Evolutionary conservation across 1,284 basidiomycete species (phyloP).

Genomic region (Cystobasidium pallidum): DNA sequence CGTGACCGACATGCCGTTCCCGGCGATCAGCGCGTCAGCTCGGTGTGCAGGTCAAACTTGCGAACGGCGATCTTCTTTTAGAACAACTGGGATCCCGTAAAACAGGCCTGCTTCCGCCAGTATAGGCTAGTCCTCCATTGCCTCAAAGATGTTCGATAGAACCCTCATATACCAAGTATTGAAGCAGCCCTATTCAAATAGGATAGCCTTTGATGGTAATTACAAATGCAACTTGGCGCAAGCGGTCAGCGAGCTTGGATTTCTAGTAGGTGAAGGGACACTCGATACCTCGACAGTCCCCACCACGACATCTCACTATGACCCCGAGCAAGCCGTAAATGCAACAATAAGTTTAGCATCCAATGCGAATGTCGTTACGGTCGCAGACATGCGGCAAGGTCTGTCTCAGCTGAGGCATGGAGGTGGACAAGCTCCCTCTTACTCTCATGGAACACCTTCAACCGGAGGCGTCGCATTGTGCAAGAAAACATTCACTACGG

Average conservation of each 20-base stretch:
- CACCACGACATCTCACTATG: background rate
- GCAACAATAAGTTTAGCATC: background rate
- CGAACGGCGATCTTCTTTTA: too few species aligned
- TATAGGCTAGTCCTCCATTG: too few species aligned
- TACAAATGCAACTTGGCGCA: background rate
- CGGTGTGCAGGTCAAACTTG: too few species aligned
- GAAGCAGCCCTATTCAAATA: background rate
- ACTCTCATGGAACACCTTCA: background rate
- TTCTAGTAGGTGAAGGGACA: background rate
- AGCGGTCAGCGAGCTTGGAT: background rate
- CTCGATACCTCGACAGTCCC: background rate
- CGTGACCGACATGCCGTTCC: too few species aligned
- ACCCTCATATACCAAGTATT: background rate
- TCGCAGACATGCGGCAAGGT: background rate
- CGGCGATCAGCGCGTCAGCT: too few species aligned
- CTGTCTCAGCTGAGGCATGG: background rate
- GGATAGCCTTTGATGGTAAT: background rate
- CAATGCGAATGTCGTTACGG: background rate
- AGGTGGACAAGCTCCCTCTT: background rate
- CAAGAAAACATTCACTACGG: background rate
- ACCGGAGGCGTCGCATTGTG: background rate
- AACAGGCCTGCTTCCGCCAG: too few species aligned
- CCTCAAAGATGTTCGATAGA: background rate
- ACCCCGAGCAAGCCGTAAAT: background rate
- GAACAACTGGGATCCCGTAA: too few species aligned